These are phyloP conservation scores for Rubia tinctorum DNA, from an alignment of 305 asterid species.

Conservation along the genomic window DNA sequence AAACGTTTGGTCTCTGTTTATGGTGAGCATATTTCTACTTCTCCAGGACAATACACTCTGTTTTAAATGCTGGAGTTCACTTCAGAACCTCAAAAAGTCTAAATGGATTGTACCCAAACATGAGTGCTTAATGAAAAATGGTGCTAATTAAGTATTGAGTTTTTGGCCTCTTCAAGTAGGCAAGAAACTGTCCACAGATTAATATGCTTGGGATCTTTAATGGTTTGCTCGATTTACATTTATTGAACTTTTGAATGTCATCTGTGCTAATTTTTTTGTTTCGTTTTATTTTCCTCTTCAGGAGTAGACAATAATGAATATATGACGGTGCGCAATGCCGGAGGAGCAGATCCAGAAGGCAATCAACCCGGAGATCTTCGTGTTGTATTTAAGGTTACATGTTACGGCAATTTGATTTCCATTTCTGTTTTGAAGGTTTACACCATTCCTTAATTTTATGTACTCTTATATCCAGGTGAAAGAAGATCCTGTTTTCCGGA, in stretches of 20 bases:
- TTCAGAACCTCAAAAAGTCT: not conserved
- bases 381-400: conserved; percentile 67
- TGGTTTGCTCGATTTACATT: not conserved
- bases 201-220: not conserved
- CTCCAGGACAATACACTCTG: not conserved
- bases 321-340: conserved; percentile 68
- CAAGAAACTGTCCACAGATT: not conserved
- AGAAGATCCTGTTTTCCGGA: conserved; percentile 95
- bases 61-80: not conserved
- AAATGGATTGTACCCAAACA: not conserved
- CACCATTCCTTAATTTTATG: not conserved
- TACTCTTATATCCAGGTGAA: conserved; percentile 53
- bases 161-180: not conserved
- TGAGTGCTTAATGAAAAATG: not conserved
- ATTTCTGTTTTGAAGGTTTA: not conserved
- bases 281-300: conserved; percentile 23
- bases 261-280: conserved; percentile 3
- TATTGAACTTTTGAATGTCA: not conserved
- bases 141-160: not conserved
- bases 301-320: conserved; percentile 86
- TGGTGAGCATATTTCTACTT: not conserved
- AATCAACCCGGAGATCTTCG: conserved; percentile 86
- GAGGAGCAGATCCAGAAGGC: conserved; percentile 99
- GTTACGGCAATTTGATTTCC: not conserved
- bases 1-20: not conserved